Evolutionary conservation across 768 basidiomycete species (phyloP), one percentile per base, ranked within the genome.

Genomic region (Termitomyces sp.): DNA sequence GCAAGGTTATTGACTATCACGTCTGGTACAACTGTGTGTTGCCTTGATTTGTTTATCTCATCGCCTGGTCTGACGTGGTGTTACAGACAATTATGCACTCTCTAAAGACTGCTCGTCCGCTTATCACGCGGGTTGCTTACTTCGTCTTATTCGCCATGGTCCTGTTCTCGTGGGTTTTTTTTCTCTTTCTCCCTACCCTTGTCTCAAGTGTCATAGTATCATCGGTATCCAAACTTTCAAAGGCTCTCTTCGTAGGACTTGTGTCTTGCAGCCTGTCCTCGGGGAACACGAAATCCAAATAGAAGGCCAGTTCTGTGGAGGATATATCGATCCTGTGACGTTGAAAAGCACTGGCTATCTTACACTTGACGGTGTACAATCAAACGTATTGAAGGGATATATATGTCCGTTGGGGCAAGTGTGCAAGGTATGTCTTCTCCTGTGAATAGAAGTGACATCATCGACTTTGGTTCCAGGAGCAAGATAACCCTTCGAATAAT

Each of bases 211-310:
- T 28, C 2, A 33, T 2, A 90, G 92, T 4, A 90, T 98, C 66
- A 90, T 97, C 57, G 95, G 96, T n/a, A 83, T 97, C 1, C 93
- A 98, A 64, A 84, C 91, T 0, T 99, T 99, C 77, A 85, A 87
- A 57, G 94, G 93, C 1, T 94, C 92, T 1, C 76, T 90, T 42
- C 77, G 86, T 18, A 81, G 89, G 8, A 78, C 77, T 1, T 91
- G 89, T 64, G 74, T 79, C 48, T 73, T 90, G 41, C 63, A 69
- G 18, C 77, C 86, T 3, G 78, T 76, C 2, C 72, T 81, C 2
- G 88, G 86, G 0, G 85, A 85, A 66, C 64, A 61, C 10, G 71
- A 73, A 13, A 77, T 78, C 1, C 69, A 73, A 29, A 70, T 85
- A 7, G 64, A 77, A 7, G 67, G 64, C 0, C 88, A 90, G 61